Conservation (phyloP, 495 filamentous ascomycete genomes). For the Talaromyces liani region DNA sequence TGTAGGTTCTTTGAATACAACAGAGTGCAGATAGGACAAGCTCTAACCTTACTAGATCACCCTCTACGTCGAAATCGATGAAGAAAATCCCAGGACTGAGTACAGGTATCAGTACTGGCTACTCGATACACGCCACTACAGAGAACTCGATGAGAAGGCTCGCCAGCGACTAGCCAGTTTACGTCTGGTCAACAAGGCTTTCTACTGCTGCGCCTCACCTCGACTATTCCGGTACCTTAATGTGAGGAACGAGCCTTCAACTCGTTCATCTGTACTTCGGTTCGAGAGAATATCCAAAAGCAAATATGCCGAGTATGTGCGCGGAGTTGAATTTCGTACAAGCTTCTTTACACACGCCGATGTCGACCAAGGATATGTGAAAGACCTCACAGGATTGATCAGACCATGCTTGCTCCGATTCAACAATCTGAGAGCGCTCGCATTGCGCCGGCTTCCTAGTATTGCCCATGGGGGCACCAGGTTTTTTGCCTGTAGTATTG, state of each 20-base stretch:
- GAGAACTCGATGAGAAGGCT: neutral
- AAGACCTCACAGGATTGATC: neutral
- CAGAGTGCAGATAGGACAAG: neutral
- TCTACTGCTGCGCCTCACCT: neutral
- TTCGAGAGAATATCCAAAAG: neutral
- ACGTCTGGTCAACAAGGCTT: neutral
- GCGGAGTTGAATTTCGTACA: neutral
- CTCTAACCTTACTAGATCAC: neutral
- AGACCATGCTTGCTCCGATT: neutral
- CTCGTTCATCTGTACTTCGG: neutral
- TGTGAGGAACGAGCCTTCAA: neutral
- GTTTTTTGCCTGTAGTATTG: neutral
- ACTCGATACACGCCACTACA: neutral
- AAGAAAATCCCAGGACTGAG: neutral
- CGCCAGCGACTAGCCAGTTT: neutral
- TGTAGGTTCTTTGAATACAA: neutral
- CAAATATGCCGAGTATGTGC: neutral
- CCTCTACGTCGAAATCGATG: neutral
- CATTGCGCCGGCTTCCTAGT: neutral
- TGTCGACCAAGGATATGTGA: neutral
- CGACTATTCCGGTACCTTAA: neutral
- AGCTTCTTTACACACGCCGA: neutral
- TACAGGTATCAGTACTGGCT: neutral
- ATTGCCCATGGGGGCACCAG: neutral
- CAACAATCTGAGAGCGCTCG: neutral